Evolutionary conservation across 2,329 filamentous ascomycete species (phyloP).

Genomic region (Moelleriella libera): DNA sequence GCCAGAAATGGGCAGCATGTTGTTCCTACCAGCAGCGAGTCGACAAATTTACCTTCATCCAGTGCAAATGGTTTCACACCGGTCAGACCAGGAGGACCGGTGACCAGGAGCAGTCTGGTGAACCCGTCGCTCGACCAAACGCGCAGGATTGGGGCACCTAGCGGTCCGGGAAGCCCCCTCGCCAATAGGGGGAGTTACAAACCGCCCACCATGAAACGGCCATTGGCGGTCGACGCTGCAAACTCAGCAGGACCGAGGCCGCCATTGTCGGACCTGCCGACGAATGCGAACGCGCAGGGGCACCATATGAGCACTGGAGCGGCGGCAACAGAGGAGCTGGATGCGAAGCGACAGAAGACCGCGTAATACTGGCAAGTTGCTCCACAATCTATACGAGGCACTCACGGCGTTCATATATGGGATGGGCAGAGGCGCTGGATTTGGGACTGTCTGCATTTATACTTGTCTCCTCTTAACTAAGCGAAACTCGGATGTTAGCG

Average conservation of each 20-base stretch:
- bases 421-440: not conserved
- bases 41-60: constrained; percentile 7
- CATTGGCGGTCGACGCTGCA: constrained; percentile 17
- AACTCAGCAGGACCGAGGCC: constrained; percentile 17
- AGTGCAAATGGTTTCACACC: constrained; percentile 15
- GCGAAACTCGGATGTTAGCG: not conserved
- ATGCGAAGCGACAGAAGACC: constrained; percentile 38
- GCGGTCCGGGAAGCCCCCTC: constrained; percentile 38
- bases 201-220: constrained; percentile 44
- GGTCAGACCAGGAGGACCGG: constrained; percentile 13
- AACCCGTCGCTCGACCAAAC: constrained; percentile 40
- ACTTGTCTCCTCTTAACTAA: not conserved
- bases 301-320: constrained; percentile 3
- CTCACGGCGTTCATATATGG: constrained; percentile 12
- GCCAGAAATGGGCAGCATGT: constrained; percentile 41
- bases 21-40: constrained; percentile 21
- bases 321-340: constrained; percentile 16
- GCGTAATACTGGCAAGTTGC: not conserved
- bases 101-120: constrained; percentile 24
- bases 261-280: constrained; percentile 35
- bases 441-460: not conserved
- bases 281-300: constrained; percentile 21
- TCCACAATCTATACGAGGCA: not conserved
- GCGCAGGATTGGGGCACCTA: constrained; percentile 45
- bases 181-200: constrained; percentile 44